Evolutionary conservation across 1,284 basidiomycete species (phyloP).

Genomic region (Sanguinoderma infundibulare): DNA sequence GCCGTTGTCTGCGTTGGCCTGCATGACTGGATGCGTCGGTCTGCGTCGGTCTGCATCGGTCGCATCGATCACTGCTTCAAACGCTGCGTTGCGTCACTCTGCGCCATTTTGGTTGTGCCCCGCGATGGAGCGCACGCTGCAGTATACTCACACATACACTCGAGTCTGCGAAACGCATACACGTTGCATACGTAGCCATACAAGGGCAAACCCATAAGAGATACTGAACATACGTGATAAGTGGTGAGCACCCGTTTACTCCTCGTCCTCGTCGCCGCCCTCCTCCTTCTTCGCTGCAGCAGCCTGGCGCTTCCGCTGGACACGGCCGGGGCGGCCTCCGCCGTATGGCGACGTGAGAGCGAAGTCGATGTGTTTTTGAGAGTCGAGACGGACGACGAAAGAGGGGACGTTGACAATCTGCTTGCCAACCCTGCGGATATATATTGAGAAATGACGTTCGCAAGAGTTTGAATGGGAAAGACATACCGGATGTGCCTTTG

Average conservation of each 20-base stretch:
- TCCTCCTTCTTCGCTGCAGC: slow-evolving; percentile 93
- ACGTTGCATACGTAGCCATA: slow-evolving; percentile 37
- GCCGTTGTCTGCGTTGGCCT: too few relatives aligned
- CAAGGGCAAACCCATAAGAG: slow-evolving; percentile 33
- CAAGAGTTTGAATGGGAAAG: background rate
- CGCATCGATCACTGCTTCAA: too few relatives aligned
- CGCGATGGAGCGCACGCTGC: too few relatives aligned
- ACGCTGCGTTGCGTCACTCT: too few relatives aligned
- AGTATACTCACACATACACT: background rate
- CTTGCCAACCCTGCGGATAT: slow-evolving; percentile 83
- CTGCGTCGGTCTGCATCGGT: too few relatives aligned
- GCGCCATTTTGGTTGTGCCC: too few relatives aligned
- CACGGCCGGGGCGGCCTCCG: slow-evolving; percentile 95
- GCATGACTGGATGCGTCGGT: too few relatives aligned
- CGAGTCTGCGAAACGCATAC: slow-evolving; percentile 26
- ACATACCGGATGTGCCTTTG: slow-evolving; percentile 94
- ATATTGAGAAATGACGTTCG: background rate
- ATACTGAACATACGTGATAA: slow-evolving; percentile 32
- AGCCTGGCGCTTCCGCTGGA: slow-evolving; percentile 98
- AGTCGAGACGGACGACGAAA: slow-evolving; percentile 97
- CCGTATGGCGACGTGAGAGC: slow-evolving; percentile 97
- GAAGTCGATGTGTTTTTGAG: slow-evolving; percentile 99
- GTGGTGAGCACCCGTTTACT: slow-evolving; percentile 48
- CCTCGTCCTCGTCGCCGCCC: slow-evolving; percentile 92
- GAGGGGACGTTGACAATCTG: slow-evolving; percentile 99